phyloP scores from a whole-genome alignment of 2,329 filamentous ascomycete species.

The Dichotomopilus funicola region DNA sequence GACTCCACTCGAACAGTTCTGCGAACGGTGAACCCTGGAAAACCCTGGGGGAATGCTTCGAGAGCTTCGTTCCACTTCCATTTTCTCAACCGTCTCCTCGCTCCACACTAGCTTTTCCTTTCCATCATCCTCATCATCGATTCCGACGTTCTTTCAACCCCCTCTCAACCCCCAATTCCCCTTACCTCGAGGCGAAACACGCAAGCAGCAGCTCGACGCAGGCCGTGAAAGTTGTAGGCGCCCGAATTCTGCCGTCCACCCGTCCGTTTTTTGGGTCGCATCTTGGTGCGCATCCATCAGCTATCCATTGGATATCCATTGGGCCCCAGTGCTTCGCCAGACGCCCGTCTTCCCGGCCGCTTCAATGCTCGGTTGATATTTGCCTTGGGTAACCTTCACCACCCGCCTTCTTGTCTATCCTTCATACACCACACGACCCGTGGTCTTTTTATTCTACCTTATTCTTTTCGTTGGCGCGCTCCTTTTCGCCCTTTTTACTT shows the following conservation, averaged over 20 bases:
- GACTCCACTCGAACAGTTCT: too few relatives aligned
- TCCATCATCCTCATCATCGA: not conserved
- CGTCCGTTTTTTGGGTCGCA: slow-evolving; percentile 9
- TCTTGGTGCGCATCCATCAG: not conserved
- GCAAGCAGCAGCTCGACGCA: slow-evolving; percentile 6
- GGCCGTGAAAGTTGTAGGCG: slow-evolving; percentile 8
- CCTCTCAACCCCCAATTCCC: not conserved
- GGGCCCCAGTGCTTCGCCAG: slow-evolving; percentile 13
- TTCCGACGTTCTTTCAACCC: too few relatives aligned
- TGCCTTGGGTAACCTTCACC: slow-evolving; percentile 12
- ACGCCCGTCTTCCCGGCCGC: slow-evolving; percentile 14
- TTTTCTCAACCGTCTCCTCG: not conserved
- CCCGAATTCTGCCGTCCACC: slow-evolving; percentile 5
- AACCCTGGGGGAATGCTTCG: slow-evolving; percentile 1
- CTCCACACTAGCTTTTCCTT: slow-evolving; percentile 5
- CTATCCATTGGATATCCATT: slow-evolving; percentile 11
- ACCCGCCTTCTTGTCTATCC: slow-evolving; percentile 18
- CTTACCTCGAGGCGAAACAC: slow-evolving; percentile 10
- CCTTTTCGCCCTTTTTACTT: slow-evolving; percentile 10
- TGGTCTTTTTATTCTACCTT: slow-evolving; percentile 4
- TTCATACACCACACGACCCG: slow-evolving; percentile 13
- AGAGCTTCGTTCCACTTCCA: slow-evolving; percentile 1
- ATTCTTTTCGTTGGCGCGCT: slow-evolving; percentile 19
- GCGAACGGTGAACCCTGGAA: too few relatives aligned
- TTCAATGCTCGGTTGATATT: slow-evolving; percentile 19